Evolutionary conservation across 208 protist genomes (phyloP).

Genomic region (Leishmania tarentolae): DNA sequence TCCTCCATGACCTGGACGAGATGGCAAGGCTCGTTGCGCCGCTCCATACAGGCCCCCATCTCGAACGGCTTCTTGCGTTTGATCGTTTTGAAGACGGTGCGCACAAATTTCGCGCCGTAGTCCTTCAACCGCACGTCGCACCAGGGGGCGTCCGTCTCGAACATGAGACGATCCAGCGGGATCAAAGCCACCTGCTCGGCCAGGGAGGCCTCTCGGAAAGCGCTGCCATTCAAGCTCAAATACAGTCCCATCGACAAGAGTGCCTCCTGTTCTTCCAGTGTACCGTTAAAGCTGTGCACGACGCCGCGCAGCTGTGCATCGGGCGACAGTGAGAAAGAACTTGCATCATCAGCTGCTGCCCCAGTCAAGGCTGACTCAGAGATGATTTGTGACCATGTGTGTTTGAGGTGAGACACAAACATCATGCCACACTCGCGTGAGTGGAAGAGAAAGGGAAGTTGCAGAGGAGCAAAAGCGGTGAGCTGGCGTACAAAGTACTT

Average conservation of each 20-base stretch:
- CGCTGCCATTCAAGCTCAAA: conserved; percentile 92
- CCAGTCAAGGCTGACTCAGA: background rate
- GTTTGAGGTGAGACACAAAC: conserved; percentile 75
- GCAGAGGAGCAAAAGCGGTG: conserved; percentile 43
- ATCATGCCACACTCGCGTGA: conserved; percentile 85
- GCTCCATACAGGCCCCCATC: conserved; percentile 69
- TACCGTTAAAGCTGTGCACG: conserved; percentile 96
- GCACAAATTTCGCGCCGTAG: conserved; percentile 76
- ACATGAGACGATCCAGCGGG: conserved; percentile 83
- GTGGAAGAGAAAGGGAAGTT: conserved; percentile 92
- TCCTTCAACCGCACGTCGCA: conserved; percentile 93
- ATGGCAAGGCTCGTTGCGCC: conserved; percentile 92
- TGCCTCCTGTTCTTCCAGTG: conserved; percentile 72
- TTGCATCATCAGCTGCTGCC: background rate
- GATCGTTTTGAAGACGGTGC: conserved; percentile 56
- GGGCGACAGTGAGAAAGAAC: background rate
- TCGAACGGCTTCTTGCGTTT: conserved; percentile 72
- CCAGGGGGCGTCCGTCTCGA: conserved; percentile 96
- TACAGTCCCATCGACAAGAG: conserved; percentile 83
- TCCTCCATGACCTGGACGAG: conserved; percentile 79
- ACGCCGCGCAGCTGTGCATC: conserved; percentile 54
- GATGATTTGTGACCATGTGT: conserved; percentile 15
- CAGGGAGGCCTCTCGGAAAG: conserved; percentile 83
- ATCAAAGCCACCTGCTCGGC: conserved; percentile 76
- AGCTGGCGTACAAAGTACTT: conserved; percentile 77